A percentile compares a stretch with the other conserved stretches of the same genome.
phyloP scores from a whole-genome alignment of 768 basidiomycete genomes.

The Favolaschia claudopus region DNA sequence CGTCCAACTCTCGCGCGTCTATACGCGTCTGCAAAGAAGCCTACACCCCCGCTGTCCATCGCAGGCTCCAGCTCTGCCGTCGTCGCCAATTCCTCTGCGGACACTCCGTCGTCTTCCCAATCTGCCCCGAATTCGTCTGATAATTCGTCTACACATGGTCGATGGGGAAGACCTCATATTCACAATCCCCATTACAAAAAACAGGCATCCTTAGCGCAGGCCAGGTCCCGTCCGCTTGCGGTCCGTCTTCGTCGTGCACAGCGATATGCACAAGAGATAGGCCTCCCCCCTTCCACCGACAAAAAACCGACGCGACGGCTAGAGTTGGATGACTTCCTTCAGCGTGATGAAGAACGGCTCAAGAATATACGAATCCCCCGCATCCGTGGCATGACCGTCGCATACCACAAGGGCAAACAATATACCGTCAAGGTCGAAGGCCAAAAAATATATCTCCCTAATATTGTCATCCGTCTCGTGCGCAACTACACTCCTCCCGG shows the following conservation, averaged over 20 bases:
- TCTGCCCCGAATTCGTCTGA: slow-evolving; percentile 42
- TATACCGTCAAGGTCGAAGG: slow-evolving; percentile 69
- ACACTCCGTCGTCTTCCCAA: neutral
- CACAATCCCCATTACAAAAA: slow-evolving; percentile 45
- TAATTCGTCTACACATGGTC: slow-evolving; percentile 46
- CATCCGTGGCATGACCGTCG: slow-evolving; percentile 67
- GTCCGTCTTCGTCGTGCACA: slow-evolving; percentile 70
- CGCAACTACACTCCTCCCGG: slow-evolving; percentile 82
- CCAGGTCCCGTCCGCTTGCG: slow-evolving; percentile 75
- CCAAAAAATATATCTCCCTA: slow-evolving; percentile 88
- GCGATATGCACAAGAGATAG: slow-evolving; percentile 54
- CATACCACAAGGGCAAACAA: slow-evolving; percentile 45
- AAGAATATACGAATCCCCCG: slow-evolving; percentile 68
- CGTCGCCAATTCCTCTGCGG: neutral
- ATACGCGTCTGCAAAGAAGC: slow-evolving; percentile 32
- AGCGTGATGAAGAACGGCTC: slow-evolving; percentile 18
- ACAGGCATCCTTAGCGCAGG: slow-evolving; percentile 61
- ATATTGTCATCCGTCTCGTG: slow-evolving; percentile 82
- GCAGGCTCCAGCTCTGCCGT: neutral
- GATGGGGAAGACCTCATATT: slow-evolving; percentile 39
- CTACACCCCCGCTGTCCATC: slow-evolving; percentile 19
- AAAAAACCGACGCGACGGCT: slow-evolving; percentile 24
- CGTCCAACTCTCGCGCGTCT: slow-evolving; percentile 23
- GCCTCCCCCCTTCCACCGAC: slow-evolving; percentile 63
- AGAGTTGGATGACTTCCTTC: slow-evolving; percentile 22